Evolutionary conservation across 305 asterid genomes (phyloP).

Genomic region (Salvia sclarea): DNA sequence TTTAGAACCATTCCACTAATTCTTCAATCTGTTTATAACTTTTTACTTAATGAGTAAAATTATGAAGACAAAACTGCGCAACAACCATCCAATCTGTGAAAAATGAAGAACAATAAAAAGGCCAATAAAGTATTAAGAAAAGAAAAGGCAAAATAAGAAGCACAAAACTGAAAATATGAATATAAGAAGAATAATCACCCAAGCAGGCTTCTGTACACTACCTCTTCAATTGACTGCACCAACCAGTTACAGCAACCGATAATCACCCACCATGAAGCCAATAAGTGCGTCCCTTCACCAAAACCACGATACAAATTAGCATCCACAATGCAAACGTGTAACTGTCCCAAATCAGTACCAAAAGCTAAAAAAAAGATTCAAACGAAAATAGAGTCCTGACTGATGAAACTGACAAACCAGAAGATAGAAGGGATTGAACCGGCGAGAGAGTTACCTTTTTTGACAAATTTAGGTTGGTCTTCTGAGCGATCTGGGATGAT

Average conservation of each 20-base stretch:
- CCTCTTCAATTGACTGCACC: slow-evolving; percentile 10
- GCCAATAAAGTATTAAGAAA: neutral
- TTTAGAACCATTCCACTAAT: neutral
- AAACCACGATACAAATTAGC: too few species aligned
- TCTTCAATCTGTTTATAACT: neutral
- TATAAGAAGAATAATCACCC: neutral
- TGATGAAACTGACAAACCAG: slow-evolving; percentile 37
- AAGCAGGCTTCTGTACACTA: slow-evolving; percentile 10
- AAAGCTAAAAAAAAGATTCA: neutral
- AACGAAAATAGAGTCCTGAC: slow-evolving; percentile 2
- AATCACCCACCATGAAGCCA: slow-evolving; percentile 4
- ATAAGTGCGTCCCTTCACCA: slow-evolving; percentile 7
- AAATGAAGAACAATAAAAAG: neutral
- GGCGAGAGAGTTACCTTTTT: slow-evolving; percentile 17
- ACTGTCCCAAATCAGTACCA: slow-evolving; percentile 5
- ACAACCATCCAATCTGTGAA: slow-evolving; percentile 18
- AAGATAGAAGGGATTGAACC: neutral
- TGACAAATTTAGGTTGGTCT: neutral
- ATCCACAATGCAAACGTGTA: slow-evolving; percentile 21
- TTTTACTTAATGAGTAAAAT: slow-evolving; percentile 2
- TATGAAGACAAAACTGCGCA: slow-evolving; percentile 13
- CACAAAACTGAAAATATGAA: neutral
- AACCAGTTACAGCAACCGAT: slow-evolving; percentile 10
- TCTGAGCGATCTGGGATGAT: slow-evolving; percentile 23
- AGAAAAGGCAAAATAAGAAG: neutral